A percentile compares a stretch with the other conserved stretches of the same genome.
These are phyloP conservation scores for Friedmanniomyces simplex DNA, from an alignment of 495 filamentous ascomycete genomes.

Conservation along the genomic window DNA sequence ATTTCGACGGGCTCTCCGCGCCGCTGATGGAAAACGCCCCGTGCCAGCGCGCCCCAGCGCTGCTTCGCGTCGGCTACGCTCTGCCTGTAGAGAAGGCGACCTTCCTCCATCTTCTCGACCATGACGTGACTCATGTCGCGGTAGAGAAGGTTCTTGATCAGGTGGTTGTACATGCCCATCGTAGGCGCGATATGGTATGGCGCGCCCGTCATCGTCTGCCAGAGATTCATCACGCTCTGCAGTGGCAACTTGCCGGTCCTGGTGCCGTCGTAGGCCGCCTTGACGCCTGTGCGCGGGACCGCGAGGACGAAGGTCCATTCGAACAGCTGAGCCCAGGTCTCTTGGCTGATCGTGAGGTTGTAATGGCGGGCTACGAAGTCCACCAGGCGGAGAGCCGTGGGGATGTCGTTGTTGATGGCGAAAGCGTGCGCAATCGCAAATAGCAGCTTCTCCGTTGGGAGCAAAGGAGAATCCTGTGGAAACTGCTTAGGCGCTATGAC, in stretches of 20 bases:
- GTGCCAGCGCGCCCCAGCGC: neutral
- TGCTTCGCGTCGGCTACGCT: neutral
- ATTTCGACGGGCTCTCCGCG: neutral
- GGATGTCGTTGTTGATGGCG: constrained; percentile 46
- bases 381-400: constrained; percentile 42
- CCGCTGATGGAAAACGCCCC: neutral
- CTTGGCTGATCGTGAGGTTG: constrained; percentile 37
- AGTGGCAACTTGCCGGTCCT: constrained; percentile 32
- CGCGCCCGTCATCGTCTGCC: constrained; percentile 44
- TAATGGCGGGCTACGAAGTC: constrained; percentile 50
- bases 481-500: constrained; percentile 3
- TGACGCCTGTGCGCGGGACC: constrained; percentile 20
- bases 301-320: constrained; percentile 49
- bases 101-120: constrained; percentile 9
- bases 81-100: neutral
- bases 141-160: constrained; percentile 36
- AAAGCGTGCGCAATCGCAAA: constrained; percentile 49
- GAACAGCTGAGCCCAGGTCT: constrained; percentile 49
- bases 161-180: constrained; percentile 41
- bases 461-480: constrained; percentile 38
- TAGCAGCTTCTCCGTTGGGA: constrained; percentile 45
- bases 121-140: constrained; percentile 1
- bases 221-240: constrained; percentile 37
- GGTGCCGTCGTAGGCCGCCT: constrained; percentile 15
- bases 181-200: constrained; percentile 49